Conservation (phyloP, 2,329 filamentous ascomycete genomes). For the Leptographium flavum region DNA sequence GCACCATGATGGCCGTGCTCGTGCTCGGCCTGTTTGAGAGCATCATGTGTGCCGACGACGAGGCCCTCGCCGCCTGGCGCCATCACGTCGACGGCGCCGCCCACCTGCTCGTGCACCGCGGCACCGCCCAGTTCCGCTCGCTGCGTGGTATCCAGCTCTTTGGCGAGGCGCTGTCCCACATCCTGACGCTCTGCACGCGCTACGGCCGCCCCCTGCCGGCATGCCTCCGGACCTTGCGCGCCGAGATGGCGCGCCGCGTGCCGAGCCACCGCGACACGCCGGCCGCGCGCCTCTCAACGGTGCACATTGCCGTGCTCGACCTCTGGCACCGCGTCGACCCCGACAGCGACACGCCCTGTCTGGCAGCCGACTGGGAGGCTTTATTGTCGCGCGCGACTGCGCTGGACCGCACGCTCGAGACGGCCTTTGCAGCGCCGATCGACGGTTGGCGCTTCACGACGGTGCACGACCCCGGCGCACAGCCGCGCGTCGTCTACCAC, state of each 20-base stretch:
- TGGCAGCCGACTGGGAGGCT: background rate
- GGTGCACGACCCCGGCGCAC: background rate
- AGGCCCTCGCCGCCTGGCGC: background rate
- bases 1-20: background rate
- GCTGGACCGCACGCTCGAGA: background rate
- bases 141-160: background rate
- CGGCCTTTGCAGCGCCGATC: background rate
- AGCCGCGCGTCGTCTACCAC: background rate
- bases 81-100: background rate
- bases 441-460: background rate
- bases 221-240: background rate
- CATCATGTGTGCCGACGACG: background rate
- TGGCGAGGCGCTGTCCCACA: background rate
- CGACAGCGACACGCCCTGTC: background rate
- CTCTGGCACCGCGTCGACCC: background rate
- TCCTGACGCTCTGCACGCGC: background rate
- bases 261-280: background rate
- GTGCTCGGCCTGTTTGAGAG: background rate
- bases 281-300: background rate
- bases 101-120: background rate
- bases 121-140: background rate
- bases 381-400: background rate
- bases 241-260: background rate
- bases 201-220: background rate
- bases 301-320: background rate